Evolutionary conservation across 129 eudicot species (phyloP).

Genomic region (Escallonia rubra): DNA sequence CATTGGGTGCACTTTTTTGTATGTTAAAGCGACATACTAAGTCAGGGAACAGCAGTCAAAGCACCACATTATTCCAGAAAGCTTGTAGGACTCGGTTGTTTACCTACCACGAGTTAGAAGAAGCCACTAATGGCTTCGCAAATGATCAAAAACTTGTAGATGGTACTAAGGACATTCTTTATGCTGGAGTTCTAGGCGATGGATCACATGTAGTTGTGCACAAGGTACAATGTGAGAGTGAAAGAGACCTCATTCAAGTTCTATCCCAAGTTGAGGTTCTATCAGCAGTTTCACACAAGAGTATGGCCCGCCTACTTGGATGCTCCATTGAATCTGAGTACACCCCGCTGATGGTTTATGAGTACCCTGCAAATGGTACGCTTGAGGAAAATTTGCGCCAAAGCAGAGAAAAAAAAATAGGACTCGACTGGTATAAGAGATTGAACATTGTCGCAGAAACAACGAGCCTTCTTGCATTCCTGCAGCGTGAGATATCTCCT

Average conservation of each 20-base stretch:
- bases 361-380: conserved; percentile 65
- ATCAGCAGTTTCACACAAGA: conserved; percentile 50
- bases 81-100: conserved; percentile 48
- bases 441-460: conserved; percentile 57
- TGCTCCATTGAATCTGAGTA: conserved; percentile 76
- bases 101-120: conserved; percentile 68
- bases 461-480: conserved; percentile 59
- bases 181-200: conserved; percentile 44
- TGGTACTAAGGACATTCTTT: conserved; percentile 31
- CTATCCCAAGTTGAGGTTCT: conserved; percentile 52
- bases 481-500: conserved; percentile 64
- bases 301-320: conserved; percentile 71
- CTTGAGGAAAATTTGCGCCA: conserved; percentile 48
- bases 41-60: conserved; percentile 27
- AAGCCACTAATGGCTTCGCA: conserved; percentile 71
- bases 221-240: conserved; percentile 47
- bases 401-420: conserved; percentile 26
- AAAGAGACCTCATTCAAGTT: conserved; percentile 56
- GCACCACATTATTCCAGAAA: conserved; percentile 35
- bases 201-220: conserved; percentile 63
- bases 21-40: conserved; percentile 52
- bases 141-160: conserved; percentile 45
- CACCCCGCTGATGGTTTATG: conserved; percentile 61
- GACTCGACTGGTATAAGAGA: conserved; percentile 66
- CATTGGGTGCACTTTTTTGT: conserved; percentile 48